Evolutionary conservation across 2,329 filamentous ascomycete species (phyloP), one percentile per base, ranked within the genome.

Genomic region (Coniochaeta sp.): DNA sequence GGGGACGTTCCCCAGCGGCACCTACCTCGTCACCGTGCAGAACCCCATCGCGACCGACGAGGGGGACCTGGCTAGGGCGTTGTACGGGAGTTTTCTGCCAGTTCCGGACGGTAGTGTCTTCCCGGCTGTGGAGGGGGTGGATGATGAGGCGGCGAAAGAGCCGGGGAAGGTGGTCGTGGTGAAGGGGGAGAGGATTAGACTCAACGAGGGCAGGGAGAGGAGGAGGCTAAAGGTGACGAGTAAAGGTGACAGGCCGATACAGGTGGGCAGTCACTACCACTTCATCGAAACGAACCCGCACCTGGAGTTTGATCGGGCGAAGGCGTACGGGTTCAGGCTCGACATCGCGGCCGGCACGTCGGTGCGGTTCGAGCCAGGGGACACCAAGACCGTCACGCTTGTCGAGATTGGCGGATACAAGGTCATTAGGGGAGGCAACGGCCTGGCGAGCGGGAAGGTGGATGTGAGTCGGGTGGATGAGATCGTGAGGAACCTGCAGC

Each of bases 191-290:
- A 78, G 74, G 47, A 79, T 96, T 51, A 71, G 72, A 49, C 70
- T 97, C 60, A 96, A 90, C 65, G 77, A 85, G 60, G 86, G 85
- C 33, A 79, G 90, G 50, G 84, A 81, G 69, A 79, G 91, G 55
- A 85, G 91, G 57, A 78, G 72, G 54, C 72, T 97, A 33, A 83
- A 76, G 63, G 89, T 97, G 35, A 91, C 85, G 56, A 96, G 89
- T 68, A 88, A 81, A 60, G 92, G 92, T 6, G 92, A 97, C 68
- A 77, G 92, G 28, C 92, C 92, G 1, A 87, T 96, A 55, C 91
- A 96, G 76, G 87, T 91, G 54, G 92, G 92, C 28, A 95, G 90
- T 28, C 92, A 97, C 70, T 97, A 96, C 67, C 92, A 96, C 70
- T 95, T 97, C 66, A 83, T 95, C 63, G 92, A 97, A 73, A 87